These are phyloP conservation scores for Leptodontidium sp. DNA, from an alignment of 2,329 filamentous ascomycete genomes.

Conservation along the genomic window DNA sequence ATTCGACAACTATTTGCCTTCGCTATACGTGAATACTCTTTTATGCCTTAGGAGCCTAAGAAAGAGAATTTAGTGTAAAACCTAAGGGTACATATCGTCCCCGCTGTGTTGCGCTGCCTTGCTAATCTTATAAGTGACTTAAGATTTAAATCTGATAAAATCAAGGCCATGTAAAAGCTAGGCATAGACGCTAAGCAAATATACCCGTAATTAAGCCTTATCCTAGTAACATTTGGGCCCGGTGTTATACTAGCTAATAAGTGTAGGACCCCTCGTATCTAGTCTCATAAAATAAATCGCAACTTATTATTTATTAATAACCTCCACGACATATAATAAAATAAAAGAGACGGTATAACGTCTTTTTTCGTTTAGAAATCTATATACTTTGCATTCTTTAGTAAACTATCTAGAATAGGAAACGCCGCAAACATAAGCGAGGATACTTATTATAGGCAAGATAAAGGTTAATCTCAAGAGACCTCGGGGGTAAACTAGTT, in stretches of 20 bases:
- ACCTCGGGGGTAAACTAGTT: not conserved
- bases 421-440: not conserved
- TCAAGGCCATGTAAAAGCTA: not conserved
- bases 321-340: not conserved
- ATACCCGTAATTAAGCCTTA: not conserved
- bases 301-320: not conserved
- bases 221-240: not conserved
- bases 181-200: not conserved
- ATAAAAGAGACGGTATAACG: not conserved
- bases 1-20: slow-evolving; percentile 1
- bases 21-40: slow-evolving; percentile 3
- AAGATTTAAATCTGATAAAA: not conserved
- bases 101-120: too few species aligned
- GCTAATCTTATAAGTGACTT: not conserved
- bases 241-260: too few species aligned
- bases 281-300: not conserved
- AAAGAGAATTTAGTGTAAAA: not conserved
- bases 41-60: slow-evolving; percentile 1
- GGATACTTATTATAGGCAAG: slow-evolving; percentile 1
- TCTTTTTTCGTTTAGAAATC: too few species aligned
- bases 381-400: slow-evolving; percentile 8
- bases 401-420: not conserved
- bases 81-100: not conserved
- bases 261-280: not conserved
- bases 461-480: not conserved